A percentile compares a stretch with the other conserved stretches of the same genome.
Evolutionary conservation across 352 stramenopile species (phyloP).

Genomic region (Globisporangium parvum): DNA sequence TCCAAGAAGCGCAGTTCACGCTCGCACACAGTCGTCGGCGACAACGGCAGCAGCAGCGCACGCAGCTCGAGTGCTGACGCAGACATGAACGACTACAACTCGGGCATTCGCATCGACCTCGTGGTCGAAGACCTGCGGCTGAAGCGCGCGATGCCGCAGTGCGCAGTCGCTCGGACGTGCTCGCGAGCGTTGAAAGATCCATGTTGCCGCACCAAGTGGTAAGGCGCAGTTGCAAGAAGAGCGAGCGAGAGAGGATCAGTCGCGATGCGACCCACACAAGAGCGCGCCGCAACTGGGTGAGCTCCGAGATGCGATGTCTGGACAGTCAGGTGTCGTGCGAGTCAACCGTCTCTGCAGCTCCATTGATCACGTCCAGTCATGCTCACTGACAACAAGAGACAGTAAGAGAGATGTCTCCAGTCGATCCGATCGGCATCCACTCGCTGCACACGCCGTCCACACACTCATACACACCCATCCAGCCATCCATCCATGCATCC

Average conservation of each 20-base stretch:
- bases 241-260: neutral
- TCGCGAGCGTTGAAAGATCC: neutral
- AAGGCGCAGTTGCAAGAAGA: neutral
- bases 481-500: too few species aligned
- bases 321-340: too few species aligned
- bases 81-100: slow-evolving; percentile 19
- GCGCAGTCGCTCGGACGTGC: slow-evolving; percentile 14
- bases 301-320: too few species aligned
- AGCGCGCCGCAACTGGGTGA: too few species aligned
- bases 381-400: too few species aligned
- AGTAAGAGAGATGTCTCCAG: too few species aligned
- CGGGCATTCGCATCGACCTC: slow-evolving; percentile 29
- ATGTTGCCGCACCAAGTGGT: slow-evolving; percentile 9
- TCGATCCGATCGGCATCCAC: too few species aligned
- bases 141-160: slow-evolving; percentile 16
- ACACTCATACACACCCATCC: too few species aligned
- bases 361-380: too few species aligned
- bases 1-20: too few species aligned
- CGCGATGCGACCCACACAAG: neutral
- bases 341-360: too few species aligned
- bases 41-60: neutral
- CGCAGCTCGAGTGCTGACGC: slow-evolving; percentile 1
- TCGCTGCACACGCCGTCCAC: too few species aligned
- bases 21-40: neutral
- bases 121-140: slow-evolving; percentile 25